Percentiles rank a stretch among this genome's conserved stretches.
phyloP scores from a whole-genome alignment of 257 asterid genomes.

The Gentiana macrophylla region DNA sequence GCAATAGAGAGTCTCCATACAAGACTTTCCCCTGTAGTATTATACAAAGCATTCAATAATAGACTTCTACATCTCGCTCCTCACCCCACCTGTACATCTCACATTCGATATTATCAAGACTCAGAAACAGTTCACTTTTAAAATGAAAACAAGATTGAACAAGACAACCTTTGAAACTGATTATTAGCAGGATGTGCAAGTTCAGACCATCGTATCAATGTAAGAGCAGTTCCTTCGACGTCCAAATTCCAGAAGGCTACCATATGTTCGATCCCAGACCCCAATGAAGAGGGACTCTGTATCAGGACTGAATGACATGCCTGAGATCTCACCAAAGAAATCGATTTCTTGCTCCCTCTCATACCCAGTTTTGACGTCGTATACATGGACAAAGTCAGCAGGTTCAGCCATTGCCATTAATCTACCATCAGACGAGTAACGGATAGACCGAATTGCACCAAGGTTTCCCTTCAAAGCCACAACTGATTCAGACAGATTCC shows the following conservation, averaged over 20 bases:
- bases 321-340: constrained; percentile 95
- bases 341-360: constrained; percentile 78
- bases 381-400: constrained; percentile 84
- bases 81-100: too few relatives aligned
- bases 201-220: constrained; percentile 45
- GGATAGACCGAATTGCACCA: constrained; percentile 87
- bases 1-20: too few relatives aligned
- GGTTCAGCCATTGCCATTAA: constrained; percentile 98
- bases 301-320: constrained; percentile 84
- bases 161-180: constrained; percentile 4
- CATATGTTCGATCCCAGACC: constrained; percentile 89
- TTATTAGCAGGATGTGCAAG: constrained; percentile 2
- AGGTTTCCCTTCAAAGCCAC: constrained; percentile 66
- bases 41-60: too few relatives aligned
- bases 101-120: too few relatives aligned
- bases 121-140: too few relatives aligned
- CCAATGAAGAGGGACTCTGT: constrained; percentile 81
- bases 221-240: constrained; percentile 60
- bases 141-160: not conserved
- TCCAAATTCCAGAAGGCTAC: constrained; percentile 86
- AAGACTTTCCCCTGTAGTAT: too few relatives aligned
- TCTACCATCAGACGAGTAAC: constrained; percentile 77
- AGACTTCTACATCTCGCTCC: too few relatives aligned
- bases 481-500: constrained; percentile 56
- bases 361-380: constrained; percentile 61